These are phyloP conservation scores for Tilletia horrida DNA, from an alignment of 1,284 basidiomycete genomes.

Conservation along the genomic window DNA sequence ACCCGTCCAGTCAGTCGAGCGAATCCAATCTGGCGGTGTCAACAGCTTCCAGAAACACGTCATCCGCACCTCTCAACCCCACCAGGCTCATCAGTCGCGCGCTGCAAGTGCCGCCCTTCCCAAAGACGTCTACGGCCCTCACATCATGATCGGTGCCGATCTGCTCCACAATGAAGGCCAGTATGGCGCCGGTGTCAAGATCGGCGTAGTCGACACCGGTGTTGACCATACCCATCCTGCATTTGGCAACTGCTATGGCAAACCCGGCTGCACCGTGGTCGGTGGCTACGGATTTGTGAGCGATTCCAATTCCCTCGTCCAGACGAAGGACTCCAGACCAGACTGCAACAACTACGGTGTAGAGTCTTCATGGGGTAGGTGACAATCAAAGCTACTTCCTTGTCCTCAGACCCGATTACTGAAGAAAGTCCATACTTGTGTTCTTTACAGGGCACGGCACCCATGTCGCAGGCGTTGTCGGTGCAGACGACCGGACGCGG, in stretches of 20 bases:
- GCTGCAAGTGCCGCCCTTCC: conserved; percentile 8
- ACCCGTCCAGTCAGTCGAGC: conserved; percentile 31
- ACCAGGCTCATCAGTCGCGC: background rate
- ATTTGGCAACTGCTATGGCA: conserved; percentile 55
- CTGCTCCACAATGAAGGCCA: conserved; percentile 61
- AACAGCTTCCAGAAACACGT: conserved; percentile 22
- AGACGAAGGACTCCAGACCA: conserved; percentile 49
- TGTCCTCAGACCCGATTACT: too few species aligned
- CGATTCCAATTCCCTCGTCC: conserved; percentile 54
- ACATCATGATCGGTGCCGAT: conserved; percentile 57
- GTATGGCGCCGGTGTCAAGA: conserved; percentile 61
- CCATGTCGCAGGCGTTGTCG: conserved; percentile 67
- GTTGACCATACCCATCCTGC: conserved; percentile 65
- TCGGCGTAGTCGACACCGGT: conserved; percentile 60
- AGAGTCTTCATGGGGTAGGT: conserved; percentile 36
- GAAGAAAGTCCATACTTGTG: too few species aligned
- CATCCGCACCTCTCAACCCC: conserved; percentile 6
- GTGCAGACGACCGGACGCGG: conserved; percentile 58
- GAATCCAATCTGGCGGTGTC: conserved; percentile 27
- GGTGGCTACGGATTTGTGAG: conserved; percentile 44
- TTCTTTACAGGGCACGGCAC: conserved; percentile 57
- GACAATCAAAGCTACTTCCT: too few species aligned
- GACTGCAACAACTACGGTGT: conserved; percentile 56
- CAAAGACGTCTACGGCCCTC: conserved; percentile 32
- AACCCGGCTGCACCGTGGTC: conserved; percentile 35